phyloP scores from a whole-genome alignment of 2,329 filamentous ascomycete species.

The Aaosphaeria arxii region DNA sequence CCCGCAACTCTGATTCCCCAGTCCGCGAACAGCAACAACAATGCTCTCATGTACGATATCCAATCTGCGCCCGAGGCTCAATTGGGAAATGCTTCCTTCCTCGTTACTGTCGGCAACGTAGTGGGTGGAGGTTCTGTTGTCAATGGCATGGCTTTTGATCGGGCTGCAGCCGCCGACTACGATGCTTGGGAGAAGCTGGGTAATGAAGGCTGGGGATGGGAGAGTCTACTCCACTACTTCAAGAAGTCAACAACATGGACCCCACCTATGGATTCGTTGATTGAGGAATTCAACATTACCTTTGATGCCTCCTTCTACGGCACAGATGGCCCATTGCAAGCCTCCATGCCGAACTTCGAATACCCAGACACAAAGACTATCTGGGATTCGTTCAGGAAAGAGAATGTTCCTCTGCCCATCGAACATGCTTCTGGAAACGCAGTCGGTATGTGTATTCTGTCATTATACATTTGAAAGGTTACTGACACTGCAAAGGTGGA shows the following conservation, averaged over 20 bases:
- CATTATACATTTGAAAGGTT: no score
- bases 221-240: constrained; percentile 40
- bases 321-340: constrained; percentile 5
- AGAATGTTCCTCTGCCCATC: constrained; percentile 8
- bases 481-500: neutral
- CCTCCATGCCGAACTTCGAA: constrained; percentile 10
- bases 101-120: constrained; percentile 14
- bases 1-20: constrained; percentile 2
- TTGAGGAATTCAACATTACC: constrained; percentile 17
- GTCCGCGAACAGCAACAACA: constrained; percentile 15
- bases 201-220: constrained; percentile 58
- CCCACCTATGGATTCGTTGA: constrained; percentile 6
- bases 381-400: constrained; percentile 3
- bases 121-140: constrained; percentile 34
- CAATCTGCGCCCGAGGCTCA: constrained; percentile 8
- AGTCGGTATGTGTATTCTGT: no score
- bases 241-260: constrained; percentile 17
- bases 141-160: constrained; percentile 34
- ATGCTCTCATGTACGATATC: constrained; percentile 20
- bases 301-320: constrained; percentile 16
- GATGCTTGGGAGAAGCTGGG: constrained; percentile 58
- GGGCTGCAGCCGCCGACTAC: constrained; percentile 29
- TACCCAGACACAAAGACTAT: constrained; percentile 5
- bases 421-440: no score
- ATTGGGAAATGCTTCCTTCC: constrained; percentile 11